phyloP scores from a whole-genome alignment of 192 early-diverging fungal species.

The Coemansia sp. region DNA sequence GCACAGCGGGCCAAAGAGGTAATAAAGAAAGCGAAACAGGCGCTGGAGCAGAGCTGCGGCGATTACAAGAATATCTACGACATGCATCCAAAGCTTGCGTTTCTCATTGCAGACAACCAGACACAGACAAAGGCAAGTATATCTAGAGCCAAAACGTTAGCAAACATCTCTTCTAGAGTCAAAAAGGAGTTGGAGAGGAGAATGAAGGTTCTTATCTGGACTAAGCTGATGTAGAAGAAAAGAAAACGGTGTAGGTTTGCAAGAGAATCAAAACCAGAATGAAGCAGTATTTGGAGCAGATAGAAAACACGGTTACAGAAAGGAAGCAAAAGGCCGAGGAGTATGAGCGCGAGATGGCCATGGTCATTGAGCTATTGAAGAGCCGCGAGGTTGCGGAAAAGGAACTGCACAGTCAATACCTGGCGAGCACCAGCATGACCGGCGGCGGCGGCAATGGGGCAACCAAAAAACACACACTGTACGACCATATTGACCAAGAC shows the following conservation, averaged over 20 bases:
- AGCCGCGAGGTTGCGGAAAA: conserved; percentile 48
- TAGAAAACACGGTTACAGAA: conserved; percentile 25
- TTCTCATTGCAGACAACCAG: conserved; percentile 46
- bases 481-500: conserved; percentile 57
- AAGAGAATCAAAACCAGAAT: conserved; percentile 19
- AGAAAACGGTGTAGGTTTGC: conserved; percentile 13
- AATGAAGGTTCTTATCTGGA: too few species aligned
- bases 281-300: conserved; percentile 25
- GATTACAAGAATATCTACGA: conserved; percentile 40
- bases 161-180: not conserved
- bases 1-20: conserved; percentile 33
- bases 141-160: too few species aligned
- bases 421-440: not conserved
- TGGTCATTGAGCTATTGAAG: conserved; percentile 47
- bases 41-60: conserved; percentile 28
- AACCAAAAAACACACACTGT: conserved; percentile 39
- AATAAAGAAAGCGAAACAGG: conserved; percentile 16
- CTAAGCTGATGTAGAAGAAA: too few species aligned
- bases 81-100: conserved; percentile 47
- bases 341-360: conserved; percentile 42
- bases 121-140: conserved; percentile 20
- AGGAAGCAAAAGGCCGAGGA: conserved; percentile 31
- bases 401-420: conserved; percentile 40
- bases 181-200: not conserved
- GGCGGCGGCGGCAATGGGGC: not conserved